These are phyloP conservation scores for Zancudomyces culisetae DNA, from an alignment of 371 early-diverging fungal species.

Conservation along the genomic window DNA sequence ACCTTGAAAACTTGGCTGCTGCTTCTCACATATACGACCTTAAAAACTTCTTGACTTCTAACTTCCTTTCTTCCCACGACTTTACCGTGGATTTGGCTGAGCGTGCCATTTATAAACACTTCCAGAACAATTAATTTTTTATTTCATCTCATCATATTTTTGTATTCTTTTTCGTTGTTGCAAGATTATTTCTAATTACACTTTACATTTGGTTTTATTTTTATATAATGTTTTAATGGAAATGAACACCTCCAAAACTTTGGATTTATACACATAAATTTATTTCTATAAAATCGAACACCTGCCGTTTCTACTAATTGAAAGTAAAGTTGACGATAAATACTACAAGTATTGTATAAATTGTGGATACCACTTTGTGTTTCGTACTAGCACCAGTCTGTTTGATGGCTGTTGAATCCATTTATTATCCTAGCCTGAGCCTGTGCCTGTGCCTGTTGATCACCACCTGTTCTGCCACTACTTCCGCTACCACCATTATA, in stretches of 20 bases:
- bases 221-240: background rate
- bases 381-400: too few relatives aligned
- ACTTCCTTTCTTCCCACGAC: slow-evolving; percentile 16
- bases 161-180: background rate
- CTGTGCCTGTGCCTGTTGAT: too few relatives aligned
- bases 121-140: background rate
- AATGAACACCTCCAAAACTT: background rate
- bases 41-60: slow-evolving; percentile 13
- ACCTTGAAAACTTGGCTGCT: slow-evolving; percentile 18
- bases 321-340: background rate
- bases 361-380: too few relatives aligned
- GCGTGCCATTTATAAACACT: background rate
- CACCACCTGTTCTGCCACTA: too few relatives aligned
- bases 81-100: slow-evolving; percentile 5
- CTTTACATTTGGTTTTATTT: background rate
- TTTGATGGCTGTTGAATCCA: too few relatives aligned
- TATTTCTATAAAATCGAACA: too few relatives aligned
- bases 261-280: background rate
- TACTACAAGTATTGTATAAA: background rate
- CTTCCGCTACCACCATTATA: too few relatives aligned
- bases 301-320: too few relatives aligned
- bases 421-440: too few relatives aligned
- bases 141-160: background rate
- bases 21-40: slow-evolving; percentile 17
- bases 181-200: background rate